Conservation (phyloP, 1,284 basidiomycete species). For the Prillingera fragicola region DNA sequence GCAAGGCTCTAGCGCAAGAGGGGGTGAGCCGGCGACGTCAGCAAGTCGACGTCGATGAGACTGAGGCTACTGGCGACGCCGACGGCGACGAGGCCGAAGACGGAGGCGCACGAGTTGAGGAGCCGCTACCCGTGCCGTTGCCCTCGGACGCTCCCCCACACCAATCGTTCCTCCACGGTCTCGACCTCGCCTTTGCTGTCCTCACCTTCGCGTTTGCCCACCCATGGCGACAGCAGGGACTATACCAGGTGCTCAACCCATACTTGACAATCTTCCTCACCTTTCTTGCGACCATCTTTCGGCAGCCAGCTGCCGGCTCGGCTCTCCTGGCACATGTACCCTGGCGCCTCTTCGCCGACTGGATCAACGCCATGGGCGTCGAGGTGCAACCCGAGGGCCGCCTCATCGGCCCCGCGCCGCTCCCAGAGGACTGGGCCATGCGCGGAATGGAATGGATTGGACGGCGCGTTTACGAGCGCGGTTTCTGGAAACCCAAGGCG, state of each 20-base stretch:
- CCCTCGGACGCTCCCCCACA: constrained; percentile 50
- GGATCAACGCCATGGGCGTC: constrained; percentile 54
- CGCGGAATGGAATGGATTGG: constrained; percentile 94
- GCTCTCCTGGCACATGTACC: constrained; percentile 72
- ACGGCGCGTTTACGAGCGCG: constrained; percentile 77
- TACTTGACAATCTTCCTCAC: constrained; percentile 83
- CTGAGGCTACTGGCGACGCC: constrained; percentile 54
- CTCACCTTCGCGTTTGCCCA: constrained; percentile 66
- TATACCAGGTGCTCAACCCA: constrained; percentile 67
- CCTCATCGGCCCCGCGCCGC: constrained; percentile 55
- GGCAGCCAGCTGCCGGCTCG: constrained; percentile 58
- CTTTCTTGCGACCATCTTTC: constrained; percentile 72
- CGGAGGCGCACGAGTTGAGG: constrained; percentile 9
- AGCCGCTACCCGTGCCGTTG: constrained; percentile 13
- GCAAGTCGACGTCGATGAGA: constrained; percentile 48
- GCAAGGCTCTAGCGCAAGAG: constrained; percentile 51
- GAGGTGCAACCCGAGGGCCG: constrained; percentile 56
- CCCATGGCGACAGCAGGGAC: constrained; percentile 56
- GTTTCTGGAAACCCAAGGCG: constrained; percentile 67
- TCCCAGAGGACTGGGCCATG: constrained; percentile 93
- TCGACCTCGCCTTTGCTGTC: constrained; percentile 73
- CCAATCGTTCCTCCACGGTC: constrained; percentile 62
- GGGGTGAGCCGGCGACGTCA: constrained; percentile 34
- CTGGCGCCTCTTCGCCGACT: constrained; percentile 68
- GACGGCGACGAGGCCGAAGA: constrained; percentile 40